Conservation (phyloP, 495 filamentous ascomycete genomes). For the Aspergillus sparsus region DNA sequence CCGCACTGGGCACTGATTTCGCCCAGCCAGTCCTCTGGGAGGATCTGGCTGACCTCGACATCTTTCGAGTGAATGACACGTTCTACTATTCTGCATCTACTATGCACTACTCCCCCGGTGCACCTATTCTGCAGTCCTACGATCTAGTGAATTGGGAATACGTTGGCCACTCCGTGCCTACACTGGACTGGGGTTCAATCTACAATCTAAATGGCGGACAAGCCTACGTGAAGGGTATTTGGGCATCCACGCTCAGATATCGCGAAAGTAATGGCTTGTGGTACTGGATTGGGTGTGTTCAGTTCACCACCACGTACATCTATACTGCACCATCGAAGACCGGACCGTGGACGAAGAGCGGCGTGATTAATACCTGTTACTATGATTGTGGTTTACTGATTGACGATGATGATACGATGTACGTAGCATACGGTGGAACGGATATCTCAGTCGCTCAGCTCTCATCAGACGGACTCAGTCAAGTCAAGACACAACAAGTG, state of each 20-base stretch:
- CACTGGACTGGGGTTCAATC: constrained; percentile 45
- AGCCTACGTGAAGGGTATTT: constrained; percentile 56
- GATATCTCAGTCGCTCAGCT: constrained; percentile 26
- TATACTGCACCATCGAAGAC: constrained; percentile 44
- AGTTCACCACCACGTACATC: constrained; percentile 48
- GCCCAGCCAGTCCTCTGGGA: constrained; percentile 50
- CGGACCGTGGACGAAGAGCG: constrained; percentile 42
- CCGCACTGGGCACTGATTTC: too few relatives aligned
- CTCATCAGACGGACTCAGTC: constrained; percentile 46
- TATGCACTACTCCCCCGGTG: constrained; percentile 61
- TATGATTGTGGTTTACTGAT: constrained; percentile 61
- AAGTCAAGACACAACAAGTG: constrained; percentile 40
- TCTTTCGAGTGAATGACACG: constrained; percentile 46
- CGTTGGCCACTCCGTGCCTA: constrained; percentile 55
- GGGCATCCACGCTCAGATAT: constrained; percentile 56
- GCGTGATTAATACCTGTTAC: constrained; percentile 49
- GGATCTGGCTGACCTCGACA: constrained; percentile 46
- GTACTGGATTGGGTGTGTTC: constrained; percentile 60
- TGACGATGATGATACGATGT: constrained; percentile 57
- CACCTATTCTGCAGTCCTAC: constrained; percentile 56
- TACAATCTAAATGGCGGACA: constrained; percentile 48
- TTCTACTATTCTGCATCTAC: constrained; percentile 60
- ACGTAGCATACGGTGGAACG: constrained; percentile 53
- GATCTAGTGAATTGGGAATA: constrained; percentile 60
- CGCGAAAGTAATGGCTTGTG: constrained; percentile 45